phyloP scores from a whole-genome alignment of 768 basidiomycete genomes.

The Boletus rufocinnamomeus region DNA sequence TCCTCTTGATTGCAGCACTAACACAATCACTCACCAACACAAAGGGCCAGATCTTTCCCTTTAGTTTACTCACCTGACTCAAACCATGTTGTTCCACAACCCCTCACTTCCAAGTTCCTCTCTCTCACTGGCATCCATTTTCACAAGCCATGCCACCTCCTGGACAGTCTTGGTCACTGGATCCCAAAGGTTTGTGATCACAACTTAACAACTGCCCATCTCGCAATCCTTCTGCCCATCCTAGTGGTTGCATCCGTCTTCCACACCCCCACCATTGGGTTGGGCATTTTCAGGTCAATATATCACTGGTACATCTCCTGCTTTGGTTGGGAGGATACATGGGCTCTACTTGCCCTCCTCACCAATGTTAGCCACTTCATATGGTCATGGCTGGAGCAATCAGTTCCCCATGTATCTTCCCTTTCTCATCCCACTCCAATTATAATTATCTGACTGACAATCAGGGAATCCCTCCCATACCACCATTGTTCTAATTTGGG shows the following conservation, averaged over 20 bases:
- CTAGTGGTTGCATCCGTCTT: slow-evolving; percentile 12
- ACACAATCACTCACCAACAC: too few species aligned
- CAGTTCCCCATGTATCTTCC: slow-evolving; percentile 4
- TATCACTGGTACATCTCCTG: slow-evolving; percentile 19
- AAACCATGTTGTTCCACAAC: neutral
- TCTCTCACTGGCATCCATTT: neutral
- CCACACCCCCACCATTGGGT: slow-evolving; percentile 11
- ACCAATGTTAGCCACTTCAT: slow-evolving; percentile 10
- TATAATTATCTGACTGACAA: neutral
- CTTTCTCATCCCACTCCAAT: neutral
- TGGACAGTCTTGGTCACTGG: slow-evolving; percentile 14
- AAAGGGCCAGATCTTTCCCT: neutral
- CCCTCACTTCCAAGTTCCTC: neutral
- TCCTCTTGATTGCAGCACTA: too few species aligned
- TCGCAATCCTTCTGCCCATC: neutral
- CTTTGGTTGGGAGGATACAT: slow-evolving; percentile 20
- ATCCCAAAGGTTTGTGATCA: slow-evolving; percentile 15
- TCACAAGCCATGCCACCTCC: slow-evolving; percentile 17
- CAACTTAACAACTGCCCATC: neutral
- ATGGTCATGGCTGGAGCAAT: slow-evolving; percentile 6
- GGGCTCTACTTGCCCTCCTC: slow-evolving; percentile 20
- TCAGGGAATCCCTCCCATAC: neutral
- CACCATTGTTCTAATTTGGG: slow-evolving; percentile 6
- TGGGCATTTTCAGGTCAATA: slow-evolving; percentile 15
- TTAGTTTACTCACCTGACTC: neutral